Evolutionary conservation across 805 yeast genomes (phyloP), one percentile per base, ranked within the genome.

Genomic region (Groenewaldozyma tartarivorans): DNA sequence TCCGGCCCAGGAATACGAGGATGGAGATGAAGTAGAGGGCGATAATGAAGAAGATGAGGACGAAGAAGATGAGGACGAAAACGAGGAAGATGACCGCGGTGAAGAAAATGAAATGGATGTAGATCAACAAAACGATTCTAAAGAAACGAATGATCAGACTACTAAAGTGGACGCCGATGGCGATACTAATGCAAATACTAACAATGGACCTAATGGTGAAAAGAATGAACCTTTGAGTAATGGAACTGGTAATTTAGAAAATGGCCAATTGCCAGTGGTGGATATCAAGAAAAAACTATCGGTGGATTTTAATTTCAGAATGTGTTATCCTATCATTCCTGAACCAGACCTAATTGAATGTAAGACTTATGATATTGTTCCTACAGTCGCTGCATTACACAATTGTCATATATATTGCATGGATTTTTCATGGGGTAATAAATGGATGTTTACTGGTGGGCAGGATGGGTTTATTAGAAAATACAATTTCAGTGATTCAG

Each of bases 381-480:
- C 98, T 0, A 73, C 81, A 7, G 94, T 82, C 17, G 96, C 96
- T 1, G 79, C 88, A 7, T 90, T 95, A 1, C 86, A 84, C 52
- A 71, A 85, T 1, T 64, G 84, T 1, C 79, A 82, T 20, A 80
- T 92, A 24, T 86, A 86, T 60, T 72, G 92, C 2, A 50, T 90
- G 27, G 80, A 88, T 1, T 65, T 86, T 35, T 74, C 94, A 1
- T 75, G 74, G 51, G 94, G 94, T 4, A 79, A 87, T 33, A 79
- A 79, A 54, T 88, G 87, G 81, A 67, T 92, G 31, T 81, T 88
- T 52, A 80, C 95, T 1, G 98, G 98, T 17, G 97, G 97, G 6
- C 90, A 82, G 49, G 98, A 92, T 60, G 98, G 98, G 3, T 84
- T 78, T 52, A 82, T 92, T 26, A 68, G 98, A 36, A 87, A 83